Base-by-base conservation (phyloP, 2,329 filamentous ascomycete species). In the Aspergillus sp. region DNA sequence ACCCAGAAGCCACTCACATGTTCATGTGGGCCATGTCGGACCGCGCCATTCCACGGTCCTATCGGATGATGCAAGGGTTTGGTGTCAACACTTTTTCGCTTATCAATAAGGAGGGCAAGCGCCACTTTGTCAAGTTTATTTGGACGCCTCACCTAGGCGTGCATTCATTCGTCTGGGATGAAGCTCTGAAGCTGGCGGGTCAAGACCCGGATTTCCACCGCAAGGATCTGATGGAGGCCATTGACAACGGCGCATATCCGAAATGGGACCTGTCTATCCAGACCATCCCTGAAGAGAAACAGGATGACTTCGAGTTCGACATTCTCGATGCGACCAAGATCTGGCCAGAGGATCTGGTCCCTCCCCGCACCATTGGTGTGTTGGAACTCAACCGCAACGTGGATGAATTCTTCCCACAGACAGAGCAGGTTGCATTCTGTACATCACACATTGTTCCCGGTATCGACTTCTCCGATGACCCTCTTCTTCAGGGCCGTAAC, bases 261-360 rank as follows among this genome's bases (percentile, higher is more conserved):
- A 89, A 87, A 70, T 94, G 90, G 90, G 88, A 89, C 69, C 91
- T 94, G 60, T 90, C 89, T 47, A 87, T 96, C 19, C 91, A 96
- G 70, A 81, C 88, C 3, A 84, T 94, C 19, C 84, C 88, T 0
- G 90, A 94, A 65, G 82, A 82, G 6, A 83, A 87, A 51, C 85
- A 91, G 71, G 82, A 94, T 63, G 85, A 90, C 17, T 96, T 94
- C 61, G 91, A 94, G 6, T 94, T 95, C 62, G 91, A 95, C 68
- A 88, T 93, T 21, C 84, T 95, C 1, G 91, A 95, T 65, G 88
- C 90, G 0, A 95, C 91, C 44, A 95, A 95, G 78, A 75, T 94
- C 27, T 94, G 90, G 90, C 91, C 91, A 0, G 90, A 95, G 71
- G 89, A 93, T 13, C 76, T 87, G 0, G 80, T 92, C 0, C 90